These are phyloP conservation scores for Phaseolus coccineus DNA, from an alignment of 331 rosid genomes.

Conservation along the genomic window DNA sequence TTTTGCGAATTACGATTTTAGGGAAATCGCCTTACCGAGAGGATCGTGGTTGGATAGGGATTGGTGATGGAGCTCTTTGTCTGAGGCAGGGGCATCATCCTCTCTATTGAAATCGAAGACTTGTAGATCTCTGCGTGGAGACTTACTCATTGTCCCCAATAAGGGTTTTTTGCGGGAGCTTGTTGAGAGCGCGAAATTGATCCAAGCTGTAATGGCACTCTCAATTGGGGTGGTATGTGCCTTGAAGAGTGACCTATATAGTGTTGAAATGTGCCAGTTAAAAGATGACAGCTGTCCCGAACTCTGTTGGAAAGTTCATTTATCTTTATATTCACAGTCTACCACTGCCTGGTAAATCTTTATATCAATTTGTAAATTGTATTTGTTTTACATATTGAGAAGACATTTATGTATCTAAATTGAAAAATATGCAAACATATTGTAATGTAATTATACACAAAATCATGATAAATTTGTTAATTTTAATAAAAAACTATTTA, in stretches of 20 bases:
- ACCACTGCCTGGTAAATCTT: no score
- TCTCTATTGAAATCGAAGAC: constrained; percentile 71
- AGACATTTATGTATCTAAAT: no score
- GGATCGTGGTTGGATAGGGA: constrained; percentile 34
- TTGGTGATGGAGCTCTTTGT: constrained; percentile 42
- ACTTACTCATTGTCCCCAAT: constrained; percentile 54
- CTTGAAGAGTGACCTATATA: constrained; percentile 42
- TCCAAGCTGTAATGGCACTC: not conserved
- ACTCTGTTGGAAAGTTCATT: not conserved
- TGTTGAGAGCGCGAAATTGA: constrained; percentile 44
- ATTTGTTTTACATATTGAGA: no score
- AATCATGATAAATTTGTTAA: no score
- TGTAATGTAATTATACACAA: no score
- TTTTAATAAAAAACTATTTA: no score
- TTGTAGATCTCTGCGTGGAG: constrained; percentile 56
- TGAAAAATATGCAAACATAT: no score
- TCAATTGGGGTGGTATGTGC: not conserved
- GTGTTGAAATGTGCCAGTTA: constrained; percentile 6
- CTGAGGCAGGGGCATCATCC: constrained; percentile 52
- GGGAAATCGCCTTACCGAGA: constrained; percentile 53
- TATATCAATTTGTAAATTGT: no score
- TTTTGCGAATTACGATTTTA: not conserved
- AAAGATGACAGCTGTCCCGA: not conserved
- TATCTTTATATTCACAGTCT: not conserved
- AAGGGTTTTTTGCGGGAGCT: constrained; percentile 27